A percentile compares a stretch with the other conserved stretches of the same genome.
Conservation (phyloP, 2,329 filamentous ascomycete genomes). For the Fusarium subtropicale region DNA sequence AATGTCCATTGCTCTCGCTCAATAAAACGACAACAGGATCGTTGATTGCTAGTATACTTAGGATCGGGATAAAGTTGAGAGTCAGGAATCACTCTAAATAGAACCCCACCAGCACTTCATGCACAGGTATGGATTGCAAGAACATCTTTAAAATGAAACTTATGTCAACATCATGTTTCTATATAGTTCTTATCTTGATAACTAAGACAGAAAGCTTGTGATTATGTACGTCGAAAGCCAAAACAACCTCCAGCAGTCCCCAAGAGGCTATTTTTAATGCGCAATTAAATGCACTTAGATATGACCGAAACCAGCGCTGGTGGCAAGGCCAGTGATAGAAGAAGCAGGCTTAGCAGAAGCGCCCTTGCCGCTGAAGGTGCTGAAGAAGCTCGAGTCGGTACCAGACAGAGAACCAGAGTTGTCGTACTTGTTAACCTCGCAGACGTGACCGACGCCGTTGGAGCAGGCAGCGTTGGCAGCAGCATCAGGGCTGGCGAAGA, state of each 20-base stretch:
- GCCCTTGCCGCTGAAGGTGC: constrained; percentile 63
- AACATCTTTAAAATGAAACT: too few species aligned
- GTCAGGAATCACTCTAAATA: too few species aligned
- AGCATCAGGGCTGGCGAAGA: constrained; percentile 50
- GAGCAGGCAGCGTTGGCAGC: constrained; percentile 57
- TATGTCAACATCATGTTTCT: constrained; percentile 15
- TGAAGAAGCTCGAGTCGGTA: constrained; percentile 60
- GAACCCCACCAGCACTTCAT: too few species aligned
- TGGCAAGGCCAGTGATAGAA: constrained; percentile 52
- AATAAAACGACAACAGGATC: too few species aligned
- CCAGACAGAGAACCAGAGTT: constrained; percentile 54
- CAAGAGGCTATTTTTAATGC: neutral
- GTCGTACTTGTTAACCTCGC: constrained; percentile 62
- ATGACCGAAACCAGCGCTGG: constrained; percentile 60
- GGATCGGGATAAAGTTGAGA: too few species aligned
- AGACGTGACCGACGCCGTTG: constrained; percentile 59
- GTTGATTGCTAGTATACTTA: too few species aligned
- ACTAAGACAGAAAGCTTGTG: neutral
- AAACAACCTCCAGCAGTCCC: neutral
- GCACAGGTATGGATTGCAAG: too few species aligned
- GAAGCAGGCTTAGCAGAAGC: constrained; percentile 56
- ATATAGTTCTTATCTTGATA: neutral
- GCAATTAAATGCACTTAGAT: constrained; percentile 44
- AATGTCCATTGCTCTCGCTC: too few species aligned
- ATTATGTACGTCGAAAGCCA: constrained; percentile 22